Evolutionary conservation across 2,329 filamentous ascomycete species (phyloP).

Genomic region (Leptographium procerum): DNA sequence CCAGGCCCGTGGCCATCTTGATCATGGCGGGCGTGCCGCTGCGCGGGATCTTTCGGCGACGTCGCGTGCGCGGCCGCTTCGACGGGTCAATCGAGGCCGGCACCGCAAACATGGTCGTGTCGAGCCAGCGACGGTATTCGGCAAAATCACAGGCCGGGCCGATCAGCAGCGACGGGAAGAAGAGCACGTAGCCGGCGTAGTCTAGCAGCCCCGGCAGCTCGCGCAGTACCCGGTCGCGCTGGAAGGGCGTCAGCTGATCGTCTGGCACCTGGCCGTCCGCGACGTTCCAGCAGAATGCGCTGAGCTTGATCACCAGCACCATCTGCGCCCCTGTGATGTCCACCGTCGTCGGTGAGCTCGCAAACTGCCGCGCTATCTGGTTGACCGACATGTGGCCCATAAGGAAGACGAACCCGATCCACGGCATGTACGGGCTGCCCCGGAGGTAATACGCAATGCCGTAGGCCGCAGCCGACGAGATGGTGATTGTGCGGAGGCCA

Average conservation of each 20-base stretch:
- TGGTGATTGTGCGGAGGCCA: slow-evolving; percentile 66
- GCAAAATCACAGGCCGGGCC: slow-evolving; percentile 91
- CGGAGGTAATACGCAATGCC: slow-evolving; percentile 71
- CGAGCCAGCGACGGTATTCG: slow-evolving; percentile 86
- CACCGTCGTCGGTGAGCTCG: slow-evolving; percentile 52
- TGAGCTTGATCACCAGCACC: slow-evolving; percentile 97
- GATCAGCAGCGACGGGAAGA: slow-evolving; percentile 83
- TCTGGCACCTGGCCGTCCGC: slow-evolving; percentile 78
- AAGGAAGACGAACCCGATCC: slow-evolving; percentile 84
- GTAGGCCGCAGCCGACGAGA: slow-evolving; percentile 73
- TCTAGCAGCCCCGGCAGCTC: slow-evolving; percentile 67
- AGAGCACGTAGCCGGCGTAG: slow-evolving; percentile 82
- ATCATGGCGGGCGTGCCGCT: slow-evolving; percentile 74
- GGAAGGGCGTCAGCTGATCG: slow-evolving; percentile 70
- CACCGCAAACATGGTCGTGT: slow-evolving; percentile 87
- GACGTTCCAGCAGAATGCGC: slow-evolving; percentile 95
- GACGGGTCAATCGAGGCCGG: slow-evolving; percentile 70
- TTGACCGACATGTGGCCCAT: slow-evolving; percentile 93
- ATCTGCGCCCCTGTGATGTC: slow-evolving; percentile 96
- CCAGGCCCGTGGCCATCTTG: slow-evolving; percentile 61
- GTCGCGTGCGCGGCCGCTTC: slow-evolving; percentile 75
- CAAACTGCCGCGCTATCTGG: slow-evolving; percentile 71
- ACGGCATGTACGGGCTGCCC: slow-evolving; percentile 85
- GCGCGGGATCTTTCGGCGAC: slow-evolving; percentile 83
- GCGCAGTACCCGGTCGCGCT: slow-evolving; percentile 69